These are phyloP conservation scores for Aspergillus sp. DNA, from an alignment of 2,329 filamentous ascomycete species.

Conservation along the genomic window DNA sequence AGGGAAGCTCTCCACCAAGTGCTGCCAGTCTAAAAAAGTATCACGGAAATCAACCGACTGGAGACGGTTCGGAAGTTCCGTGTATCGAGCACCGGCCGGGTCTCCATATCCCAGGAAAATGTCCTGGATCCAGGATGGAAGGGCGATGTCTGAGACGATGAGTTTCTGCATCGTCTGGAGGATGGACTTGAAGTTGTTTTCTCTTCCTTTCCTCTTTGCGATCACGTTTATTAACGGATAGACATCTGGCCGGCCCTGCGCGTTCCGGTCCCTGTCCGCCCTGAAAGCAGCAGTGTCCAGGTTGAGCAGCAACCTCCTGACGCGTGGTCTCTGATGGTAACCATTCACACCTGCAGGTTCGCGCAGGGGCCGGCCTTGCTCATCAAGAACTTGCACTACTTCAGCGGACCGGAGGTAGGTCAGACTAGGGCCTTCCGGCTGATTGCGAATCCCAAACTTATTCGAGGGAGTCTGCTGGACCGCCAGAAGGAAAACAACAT, in stretches of 20 bases:
- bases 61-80: constrained; percentile 69
- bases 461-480: constrained; percentile 53
- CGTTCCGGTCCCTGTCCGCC: constrained; percentile 61
- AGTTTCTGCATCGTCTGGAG: constrained; percentile 85
- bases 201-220: constrained; percentile 71
- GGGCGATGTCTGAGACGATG: constrained; percentile 72
- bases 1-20: constrained; percentile 83
- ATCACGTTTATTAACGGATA: constrained; percentile 83
- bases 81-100: constrained; percentile 79
- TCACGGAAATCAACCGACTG: constrained; percentile 82
- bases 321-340: constrained; percentile 50
- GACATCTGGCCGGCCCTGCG: constrained; percentile 64
- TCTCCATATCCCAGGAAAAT: constrained; percentile 98
- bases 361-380: constrained; percentile 67
- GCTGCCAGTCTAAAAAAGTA: constrained; percentile 92
- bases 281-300: constrained; percentile 74
- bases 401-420: constrained; percentile 72
- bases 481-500: constrained; percentile 80
- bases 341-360: constrained; percentile 57
- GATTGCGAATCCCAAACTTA: constrained; percentile 14
- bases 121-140: constrained; percentile 89
- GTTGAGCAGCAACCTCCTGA: constrained; percentile 68
- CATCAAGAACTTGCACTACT: constrained; percentile 77
- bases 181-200: constrained; percentile 96
- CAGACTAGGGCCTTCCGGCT: constrained; percentile 58